phyloP scores from a whole-genome alignment of 2,329 filamentous ascomycete species.

The Plectosphaerella plurivora region DNA sequence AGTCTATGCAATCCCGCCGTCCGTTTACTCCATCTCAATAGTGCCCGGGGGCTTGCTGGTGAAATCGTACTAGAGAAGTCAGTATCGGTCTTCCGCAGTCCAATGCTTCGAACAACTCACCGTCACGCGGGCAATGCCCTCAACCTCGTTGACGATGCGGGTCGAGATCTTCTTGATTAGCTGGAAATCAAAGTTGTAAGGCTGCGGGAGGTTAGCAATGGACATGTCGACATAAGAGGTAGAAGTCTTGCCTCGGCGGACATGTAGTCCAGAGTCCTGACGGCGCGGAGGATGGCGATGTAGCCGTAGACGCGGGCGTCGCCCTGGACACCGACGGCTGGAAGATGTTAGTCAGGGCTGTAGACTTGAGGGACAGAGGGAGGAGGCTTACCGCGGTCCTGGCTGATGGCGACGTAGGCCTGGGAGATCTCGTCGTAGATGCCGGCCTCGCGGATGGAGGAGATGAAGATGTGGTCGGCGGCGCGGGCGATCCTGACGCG shows the following conservation, averaged over 20 bases:
- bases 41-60: neutral
- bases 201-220: constrained; percentile 26
- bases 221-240: too few relatives aligned
- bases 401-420: constrained; percentile 41
- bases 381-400: constrained; percentile 25
- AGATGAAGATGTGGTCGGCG: constrained; percentile 75
- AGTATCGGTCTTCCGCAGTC: too few relatives aligned
- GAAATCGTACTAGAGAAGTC: neutral
- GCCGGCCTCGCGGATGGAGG: constrained; percentile 67
- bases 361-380: neutral
- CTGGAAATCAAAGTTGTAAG: constrained; percentile 61
- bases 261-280: constrained; percentile 45
- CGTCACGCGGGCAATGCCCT: constrained; percentile 65
- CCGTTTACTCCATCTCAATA: neutral
- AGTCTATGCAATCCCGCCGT: too few relatives aligned
- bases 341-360: too few relatives aligned
- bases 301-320: constrained; percentile 24
- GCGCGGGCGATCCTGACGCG: constrained; percentile 74
- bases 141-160: constrained; percentile 63
- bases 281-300: constrained; percentile 36
- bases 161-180: constrained; percentile 61
- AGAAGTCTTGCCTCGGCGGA: constrained; percentile 14
- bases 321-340: constrained; percentile 30
- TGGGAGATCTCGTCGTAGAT: constrained; percentile 62
- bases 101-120: neutral